Evolutionary conservation across 148 eudicot genomes (phyloP).

Genomic region (Heliamphora exappendiculata): DNA sequence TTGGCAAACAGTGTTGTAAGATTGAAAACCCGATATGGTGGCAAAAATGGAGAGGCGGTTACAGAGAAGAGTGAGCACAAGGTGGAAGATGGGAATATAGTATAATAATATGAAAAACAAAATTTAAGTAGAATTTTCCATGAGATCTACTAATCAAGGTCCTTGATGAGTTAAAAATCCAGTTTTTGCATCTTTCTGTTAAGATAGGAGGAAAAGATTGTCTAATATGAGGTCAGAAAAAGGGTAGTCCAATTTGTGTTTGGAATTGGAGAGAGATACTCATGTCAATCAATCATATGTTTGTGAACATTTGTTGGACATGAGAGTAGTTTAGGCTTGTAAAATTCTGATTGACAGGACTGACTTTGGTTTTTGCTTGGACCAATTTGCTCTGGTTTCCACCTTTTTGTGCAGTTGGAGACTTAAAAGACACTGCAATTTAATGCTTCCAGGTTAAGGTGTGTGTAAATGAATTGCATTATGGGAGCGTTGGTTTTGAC

Average conservation of each 20-base stretch:
- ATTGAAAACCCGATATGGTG: slow-evolving; percentile 17
- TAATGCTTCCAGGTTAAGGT: too few species aligned
- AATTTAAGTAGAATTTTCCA: not conserved
- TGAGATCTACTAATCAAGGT: not conserved
- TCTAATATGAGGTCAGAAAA: not conserved
- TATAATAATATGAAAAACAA: not conserved
- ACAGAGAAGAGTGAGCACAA: slow-evolving; percentile 3
- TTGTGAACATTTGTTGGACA: not conserved
- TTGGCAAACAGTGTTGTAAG: slow-evolving; percentile 22
- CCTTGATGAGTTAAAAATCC: not conserved
- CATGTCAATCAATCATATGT: not conserved
- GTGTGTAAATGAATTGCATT: too few species aligned
- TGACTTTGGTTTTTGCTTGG: not conserved
- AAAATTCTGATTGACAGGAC: not conserved
- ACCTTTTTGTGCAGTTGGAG: not conserved
- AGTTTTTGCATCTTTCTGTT: not conserved
- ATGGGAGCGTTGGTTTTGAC: too few species aligned
- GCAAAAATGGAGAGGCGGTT: not conserved
- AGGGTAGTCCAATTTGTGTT: not conserved
- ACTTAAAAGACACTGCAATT: not conserved
- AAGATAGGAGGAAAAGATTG: not conserved
- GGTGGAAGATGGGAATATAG: slow-evolving; percentile 6
- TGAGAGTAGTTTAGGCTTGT: not conserved
- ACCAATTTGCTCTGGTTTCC: not conserved
- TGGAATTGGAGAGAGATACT: not conserved